phyloP scores from a whole-genome alignment of 495 filamentous ascomycete genomes.

The Penicillium paxilli region DNA sequence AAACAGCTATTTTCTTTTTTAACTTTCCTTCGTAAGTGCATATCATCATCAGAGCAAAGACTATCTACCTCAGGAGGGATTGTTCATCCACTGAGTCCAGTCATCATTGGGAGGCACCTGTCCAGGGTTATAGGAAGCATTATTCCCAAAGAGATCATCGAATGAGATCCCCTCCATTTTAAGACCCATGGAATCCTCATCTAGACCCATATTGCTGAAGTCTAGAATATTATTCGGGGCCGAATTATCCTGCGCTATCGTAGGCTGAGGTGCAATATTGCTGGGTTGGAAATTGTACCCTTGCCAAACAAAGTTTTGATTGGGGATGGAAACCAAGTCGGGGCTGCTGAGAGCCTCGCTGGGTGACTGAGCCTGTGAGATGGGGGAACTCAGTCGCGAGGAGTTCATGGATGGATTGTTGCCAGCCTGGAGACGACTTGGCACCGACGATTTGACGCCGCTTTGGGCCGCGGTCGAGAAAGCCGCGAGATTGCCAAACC shows the following conservation, averaged over 20 bases:
- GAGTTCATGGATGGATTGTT: conserved; percentile 24
- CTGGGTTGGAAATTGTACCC: conserved; percentile 40
- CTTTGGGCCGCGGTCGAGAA: conserved; percentile 23
- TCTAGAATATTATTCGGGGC: conserved; percentile 19
- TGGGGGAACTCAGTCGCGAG: conserved; percentile 36
- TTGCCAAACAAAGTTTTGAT: conserved; percentile 48
- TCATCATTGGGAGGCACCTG: conserved; percentile 34
- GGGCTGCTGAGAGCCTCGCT: conserved; percentile 41
- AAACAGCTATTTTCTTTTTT: conserved; percentile 18
- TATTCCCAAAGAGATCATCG: conserved; percentile 46
- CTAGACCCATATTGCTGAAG: conserved; percentile 32
- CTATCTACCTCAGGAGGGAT: conserved; percentile 7
- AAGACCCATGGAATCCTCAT: conserved; percentile 32
- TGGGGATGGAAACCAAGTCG: conserved; percentile 47
- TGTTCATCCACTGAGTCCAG: conserved; percentile 48
- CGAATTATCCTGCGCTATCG: conserved; percentile 21
- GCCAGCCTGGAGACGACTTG: conserved; percentile 26
- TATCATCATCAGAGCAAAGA: conserved; percentile 19
- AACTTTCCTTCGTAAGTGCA: conserved; percentile 22
- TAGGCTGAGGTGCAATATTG: conserved; percentile 14
- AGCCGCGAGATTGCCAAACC: conserved; percentile 27
- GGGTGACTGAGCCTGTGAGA: conserved; percentile 34
- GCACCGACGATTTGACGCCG: conserved; percentile 27
- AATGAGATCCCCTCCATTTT: conserved; percentile 42
- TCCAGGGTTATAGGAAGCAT: conserved; percentile 20